These are phyloP conservation scores for Tremella fuciformis DNA, from an alignment of 768 basidiomycete genomes.

Conservation along the genomic window DNA sequence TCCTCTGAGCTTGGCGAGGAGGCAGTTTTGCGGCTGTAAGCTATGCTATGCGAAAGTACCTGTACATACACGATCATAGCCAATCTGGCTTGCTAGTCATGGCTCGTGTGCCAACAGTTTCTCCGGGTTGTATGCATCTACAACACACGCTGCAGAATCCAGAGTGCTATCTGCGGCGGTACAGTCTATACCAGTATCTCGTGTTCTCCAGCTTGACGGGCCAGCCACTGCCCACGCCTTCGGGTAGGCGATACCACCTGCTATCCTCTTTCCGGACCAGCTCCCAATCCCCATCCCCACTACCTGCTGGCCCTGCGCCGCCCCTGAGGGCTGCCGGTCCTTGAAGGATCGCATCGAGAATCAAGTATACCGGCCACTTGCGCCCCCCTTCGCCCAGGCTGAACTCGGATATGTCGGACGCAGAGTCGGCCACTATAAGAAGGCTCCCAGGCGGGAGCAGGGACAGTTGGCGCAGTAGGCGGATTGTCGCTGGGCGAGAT, in stretches of 20 bases:
- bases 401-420: conserved; percentile 41
- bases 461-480: conserved; percentile 24
- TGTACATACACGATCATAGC: too few relatives aligned
- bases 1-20: too few relatives aligned
- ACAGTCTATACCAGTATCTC: conserved; percentile 50
- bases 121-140: background rate
- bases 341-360: conserved; percentile 31
- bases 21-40: too few relatives aligned
- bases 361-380: conserved; percentile 44
- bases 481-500: conserved; percentile 36
- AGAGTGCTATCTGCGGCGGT: conserved; percentile 26
- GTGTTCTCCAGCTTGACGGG: conserved; percentile 50
- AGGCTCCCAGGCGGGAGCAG: conserved; percentile 31
- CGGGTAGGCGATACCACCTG: conserved; percentile 44
- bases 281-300: conserved; percentile 29
- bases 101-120: too few relatives aligned
- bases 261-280: conserved; percentile 36
- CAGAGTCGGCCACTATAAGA: conserved; percentile 46
- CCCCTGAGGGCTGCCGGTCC: background rate
- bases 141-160: background rate
- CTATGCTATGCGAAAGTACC: too few relatives aligned
- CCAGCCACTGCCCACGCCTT: conserved; percentile 41
- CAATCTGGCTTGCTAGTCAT: too few relatives aligned
- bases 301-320: background rate
- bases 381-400: conserved; percentile 35